Conservation (phyloP, 2,329 filamentous ascomycete species). For the Ceratocystis cacaofunesta region DNA sequence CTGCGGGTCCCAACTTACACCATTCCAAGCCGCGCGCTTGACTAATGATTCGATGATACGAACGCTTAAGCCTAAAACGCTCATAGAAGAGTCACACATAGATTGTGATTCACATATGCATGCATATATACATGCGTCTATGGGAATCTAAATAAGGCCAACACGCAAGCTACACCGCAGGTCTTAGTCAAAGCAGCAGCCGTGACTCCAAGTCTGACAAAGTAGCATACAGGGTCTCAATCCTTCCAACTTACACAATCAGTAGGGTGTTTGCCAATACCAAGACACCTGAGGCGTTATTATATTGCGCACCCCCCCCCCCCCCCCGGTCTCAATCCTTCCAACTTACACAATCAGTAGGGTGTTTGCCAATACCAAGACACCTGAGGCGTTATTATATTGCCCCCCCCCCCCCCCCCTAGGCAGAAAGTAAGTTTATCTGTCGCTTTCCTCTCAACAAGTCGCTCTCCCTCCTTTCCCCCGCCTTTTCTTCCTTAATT, state of each 20-base stretch:
- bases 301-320: background rate
- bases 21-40: background rate
- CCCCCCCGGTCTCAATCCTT: background rate
- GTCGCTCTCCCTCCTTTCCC: background rate
- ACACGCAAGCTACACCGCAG: background rate
- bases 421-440: background rate
- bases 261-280: background rate
- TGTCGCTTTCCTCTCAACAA: background rate
- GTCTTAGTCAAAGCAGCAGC: background rate
- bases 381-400: background rate
- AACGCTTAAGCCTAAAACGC: no score
- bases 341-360: background rate
- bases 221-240: background rate
- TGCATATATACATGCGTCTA: background rate
- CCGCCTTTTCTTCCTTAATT: background rate
- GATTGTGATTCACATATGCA: background rate
- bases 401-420: background rate
- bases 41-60: background rate
- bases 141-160: background rate
- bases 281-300: background rate
- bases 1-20: background rate
- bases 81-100: background rate
- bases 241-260: conserved; percentile 1
- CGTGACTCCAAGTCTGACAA: background rate
- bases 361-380: background rate